Base-by-base conservation (phyloP, 129 eudicot species). In the Escallonia rubra region DNA sequence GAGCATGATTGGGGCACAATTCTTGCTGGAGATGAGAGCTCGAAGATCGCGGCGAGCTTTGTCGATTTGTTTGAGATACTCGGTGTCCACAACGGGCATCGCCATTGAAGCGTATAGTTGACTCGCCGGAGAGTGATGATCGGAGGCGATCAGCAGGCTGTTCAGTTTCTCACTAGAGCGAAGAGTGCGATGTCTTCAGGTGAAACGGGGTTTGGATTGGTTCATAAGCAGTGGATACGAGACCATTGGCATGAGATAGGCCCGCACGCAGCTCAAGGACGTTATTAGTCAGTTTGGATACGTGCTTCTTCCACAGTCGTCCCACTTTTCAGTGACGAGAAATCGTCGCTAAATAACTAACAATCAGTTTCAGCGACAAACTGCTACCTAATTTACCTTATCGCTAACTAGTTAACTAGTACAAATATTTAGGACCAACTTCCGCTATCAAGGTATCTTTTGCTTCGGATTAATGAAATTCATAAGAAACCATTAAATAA, bases 1-100 rank as follows among this genome's bases (percentile, higher is more conserved):
- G 43, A 93, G 91, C 96, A 93, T 89, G 74, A 93, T 76, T 0
- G 98, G 98, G 7, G 98, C 95, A 66, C 95, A 93, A 57, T 86
- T 80, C 78, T 87, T 88, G 76, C 58, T 78, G 74, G 96, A 62
- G 82, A 93, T 93, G 72, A 93, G 83, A 64, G 95, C 91, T 55
- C 95, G 91, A 69, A 93, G 95, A 42, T 93, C 92, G 10, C 95
- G 91, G 43, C 96, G 96, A 76, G 95, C 90, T 65, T 82, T 82
- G 4, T 89, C 96, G 60, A 86, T 73, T 54, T 89, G 69, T 75
- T 89, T 84, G 12, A 88, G 77, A 86, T 92, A 92, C 49, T 86
- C 96, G 8, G 90, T 75, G 77, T 92, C 96, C 23, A 91, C 92
- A 34, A 88, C 79, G 4, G 90, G 86, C 76, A 79, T 85, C 87